Percentiles rank a stretch among this genome's conserved stretches.
phyloP scores from a whole-genome alignment of 257 asterid genomes.

The Thymus quinquecostatus region DNA sequence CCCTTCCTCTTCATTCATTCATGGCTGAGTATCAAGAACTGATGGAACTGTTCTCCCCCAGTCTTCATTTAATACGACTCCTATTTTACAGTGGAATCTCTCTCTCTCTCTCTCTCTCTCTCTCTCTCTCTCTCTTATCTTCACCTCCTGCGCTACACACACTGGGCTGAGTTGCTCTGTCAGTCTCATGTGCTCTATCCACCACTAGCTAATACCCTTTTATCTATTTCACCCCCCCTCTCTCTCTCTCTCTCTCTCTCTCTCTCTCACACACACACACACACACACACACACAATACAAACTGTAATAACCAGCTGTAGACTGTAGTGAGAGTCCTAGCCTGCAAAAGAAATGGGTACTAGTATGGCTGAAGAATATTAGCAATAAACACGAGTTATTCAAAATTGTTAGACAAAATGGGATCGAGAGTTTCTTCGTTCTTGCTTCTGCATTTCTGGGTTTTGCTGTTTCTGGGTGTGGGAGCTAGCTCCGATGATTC shows the following conservation, averaged over 20 bases:
- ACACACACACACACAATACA: constrained; percentile 27
- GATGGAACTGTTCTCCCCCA: constrained; percentile 34
- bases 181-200: constrained; percentile 77
- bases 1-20: constrained; percentile 36
- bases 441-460: constrained; percentile 46
- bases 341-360: not conserved
- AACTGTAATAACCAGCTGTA: not conserved
- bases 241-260: constrained; percentile 28
- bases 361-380: constrained; percentile 10
- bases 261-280: constrained; percentile 13
- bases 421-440: constrained; percentile 36
- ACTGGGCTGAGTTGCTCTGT: constrained; percentile 44
- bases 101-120: constrained; percentile 35
- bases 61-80: constrained; percentile 48
- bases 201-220: constrained; percentile 42
- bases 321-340: constrained; percentile 5
- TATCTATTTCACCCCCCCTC: constrained; percentile 35
- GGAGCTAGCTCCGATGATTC: constrained; percentile 38
- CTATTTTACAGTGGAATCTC: not conserved
- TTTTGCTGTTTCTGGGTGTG: constrained; percentile 42
- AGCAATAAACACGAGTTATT: not conserved
- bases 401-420: constrained; percentile 38
- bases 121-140: constrained; percentile 48
- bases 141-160: constrained; percentile 26
- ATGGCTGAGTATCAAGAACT: constrained; percentile 44